A percentile compares a stretch with the other conserved stretches of the same genome.
These are phyloP conservation scores for Aspergillus arachidicola DNA, from an alignment of 2,329 filamentous ascomycete species.

Conservation along the genomic window DNA sequence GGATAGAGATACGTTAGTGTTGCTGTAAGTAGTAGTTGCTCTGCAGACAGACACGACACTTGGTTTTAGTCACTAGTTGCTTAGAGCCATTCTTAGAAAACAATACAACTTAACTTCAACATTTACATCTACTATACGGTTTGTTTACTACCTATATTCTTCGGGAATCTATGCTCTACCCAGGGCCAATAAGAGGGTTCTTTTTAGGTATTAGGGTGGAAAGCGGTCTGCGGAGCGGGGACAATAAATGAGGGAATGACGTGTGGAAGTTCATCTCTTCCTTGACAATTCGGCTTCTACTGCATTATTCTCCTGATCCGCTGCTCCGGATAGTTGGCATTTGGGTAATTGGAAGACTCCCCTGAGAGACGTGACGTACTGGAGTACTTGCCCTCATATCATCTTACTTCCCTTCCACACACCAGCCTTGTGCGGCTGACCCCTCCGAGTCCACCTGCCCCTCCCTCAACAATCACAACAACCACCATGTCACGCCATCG, in stretches of 20 bases:
- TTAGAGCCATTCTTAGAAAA: background rate
- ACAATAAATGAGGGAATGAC: slow-evolving; percentile 32
- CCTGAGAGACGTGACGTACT: background rate
- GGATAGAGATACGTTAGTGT: background rate
- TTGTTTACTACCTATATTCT: background rate
- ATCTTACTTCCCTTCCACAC: background rate
- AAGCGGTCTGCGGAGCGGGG: background rate
- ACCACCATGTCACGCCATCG: slow-evolving; percentile 48
- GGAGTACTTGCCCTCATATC: background rate
- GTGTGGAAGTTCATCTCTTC: slow-evolving; percentile 24
- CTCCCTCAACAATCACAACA: slow-evolving; percentile 8
- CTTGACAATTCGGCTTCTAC: slow-evolving; percentile 1
- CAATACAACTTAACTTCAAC: background rate
- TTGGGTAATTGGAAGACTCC: background rate
- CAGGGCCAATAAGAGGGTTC: background rate
- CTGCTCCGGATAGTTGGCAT: background rate
- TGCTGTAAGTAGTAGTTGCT: background rate
- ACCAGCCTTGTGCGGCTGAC: background rate
- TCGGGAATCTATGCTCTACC: background rate
- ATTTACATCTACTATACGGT: background rate
- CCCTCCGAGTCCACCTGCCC: slow-evolving; percentile 2
- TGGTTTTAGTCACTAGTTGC: background rate
- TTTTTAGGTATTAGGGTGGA: background rate
- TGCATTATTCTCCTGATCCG: background rate
- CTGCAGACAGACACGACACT: background rate